Evolutionary conservation across 306 rosid species (phyloP).

Genomic region (Mucuna pruriens): DNA sequence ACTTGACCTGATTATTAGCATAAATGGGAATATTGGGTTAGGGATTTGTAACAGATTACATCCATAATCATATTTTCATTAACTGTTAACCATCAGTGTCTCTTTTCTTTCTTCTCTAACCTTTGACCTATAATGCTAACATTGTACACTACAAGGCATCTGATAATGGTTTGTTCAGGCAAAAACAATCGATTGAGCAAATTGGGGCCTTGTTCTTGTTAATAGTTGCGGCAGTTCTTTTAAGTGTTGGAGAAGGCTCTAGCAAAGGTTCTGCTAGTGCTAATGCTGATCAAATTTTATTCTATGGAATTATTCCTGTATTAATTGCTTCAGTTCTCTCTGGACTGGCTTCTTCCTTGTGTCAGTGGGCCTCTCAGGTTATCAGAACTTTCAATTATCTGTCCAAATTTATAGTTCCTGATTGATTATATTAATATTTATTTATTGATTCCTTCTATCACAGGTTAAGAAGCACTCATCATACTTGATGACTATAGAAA

Average conservation of each 20-base stretch:
- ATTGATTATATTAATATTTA: constrained; percentile 17
- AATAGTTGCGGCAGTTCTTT: constrained; percentile 87
- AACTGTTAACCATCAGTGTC: neutral
- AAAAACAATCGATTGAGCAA: constrained; percentile 92
- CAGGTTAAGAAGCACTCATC: constrained; percentile 98
- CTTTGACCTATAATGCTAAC: neutral
- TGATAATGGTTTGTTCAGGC: constrained; percentile 58
- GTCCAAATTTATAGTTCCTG: constrained; percentile 8
- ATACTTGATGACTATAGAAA: constrained; percentile 94
- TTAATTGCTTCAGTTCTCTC: constrained; percentile 93
- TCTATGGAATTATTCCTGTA: constrained; percentile 90
- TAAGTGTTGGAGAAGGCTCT: constrained; percentile 95
- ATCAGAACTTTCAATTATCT: constrained; percentile 36
- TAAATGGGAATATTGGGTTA: neutral
- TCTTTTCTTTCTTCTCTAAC: constrained; percentile 24
- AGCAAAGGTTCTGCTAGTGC: constrained; percentile 60
- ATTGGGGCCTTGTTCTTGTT: constrained; percentile 89
- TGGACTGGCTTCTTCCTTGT: constrained; percentile 91
- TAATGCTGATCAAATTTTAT: constrained; percentile 73
- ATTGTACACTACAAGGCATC: constrained; percentile 38
- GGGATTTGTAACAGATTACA: neutral
- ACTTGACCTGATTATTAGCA: neutral
- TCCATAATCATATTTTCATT: constrained; percentile 10
- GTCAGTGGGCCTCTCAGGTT: constrained; percentile 99
- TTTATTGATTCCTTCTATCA: constrained; percentile 36